Evolutionary conservation across 805 yeast species (phyloP), one percentile per base, ranked within the genome.

Genomic region (Lipomyces starkeyi): DNA sequence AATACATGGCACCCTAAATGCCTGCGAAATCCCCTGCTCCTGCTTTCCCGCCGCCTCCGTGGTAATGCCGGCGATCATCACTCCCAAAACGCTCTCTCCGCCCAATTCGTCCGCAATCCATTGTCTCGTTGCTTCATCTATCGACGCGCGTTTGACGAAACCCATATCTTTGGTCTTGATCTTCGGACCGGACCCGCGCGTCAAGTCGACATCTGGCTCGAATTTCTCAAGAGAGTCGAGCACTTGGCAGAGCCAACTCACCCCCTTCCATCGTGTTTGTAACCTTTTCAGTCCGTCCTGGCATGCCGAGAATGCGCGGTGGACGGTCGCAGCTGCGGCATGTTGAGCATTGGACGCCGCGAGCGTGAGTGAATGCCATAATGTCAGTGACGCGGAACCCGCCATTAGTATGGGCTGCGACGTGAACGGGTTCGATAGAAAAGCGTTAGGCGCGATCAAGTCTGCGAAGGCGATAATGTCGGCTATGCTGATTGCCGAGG

Each of bases 401-500:
- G 76, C 77, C 76, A 75, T 74, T 27, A 70, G 59, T 4, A 74
- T 63, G 8, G 77, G 77, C 64, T 73, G 76, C 1, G 76, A 73
- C 17, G 70, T 56, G 63, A 74, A 75, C 34, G 76, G 77, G 58
- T 70, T 71, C 11, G 76, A 74, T 13, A 73, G 60, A 34, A 74
- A 67, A 20, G 77, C 73, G 32, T 71, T 70, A 8, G 76, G 72
- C 29, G 73, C 73, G 35, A 74, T 73, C 25, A 75, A 55, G 32
- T 74, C 76, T 0, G 77, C 73, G 66, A 75, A 74, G 2, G 75
- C 67, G 47, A 74, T 64, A 75, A 75, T 75, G 52, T 75, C 77
- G 2, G 75, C 74, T 37, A 75, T 73, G 62, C 76, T 73, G 47
- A 75, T 71, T n/a, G 76, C 76, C 13, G 76, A 74, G 25, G 74